Percentiles rank a stretch among this genome's conserved stretches.
phyloP scores from a whole-genome alignment of 192 early-diverging fungal species.

The Dissophora ornata region DNA sequence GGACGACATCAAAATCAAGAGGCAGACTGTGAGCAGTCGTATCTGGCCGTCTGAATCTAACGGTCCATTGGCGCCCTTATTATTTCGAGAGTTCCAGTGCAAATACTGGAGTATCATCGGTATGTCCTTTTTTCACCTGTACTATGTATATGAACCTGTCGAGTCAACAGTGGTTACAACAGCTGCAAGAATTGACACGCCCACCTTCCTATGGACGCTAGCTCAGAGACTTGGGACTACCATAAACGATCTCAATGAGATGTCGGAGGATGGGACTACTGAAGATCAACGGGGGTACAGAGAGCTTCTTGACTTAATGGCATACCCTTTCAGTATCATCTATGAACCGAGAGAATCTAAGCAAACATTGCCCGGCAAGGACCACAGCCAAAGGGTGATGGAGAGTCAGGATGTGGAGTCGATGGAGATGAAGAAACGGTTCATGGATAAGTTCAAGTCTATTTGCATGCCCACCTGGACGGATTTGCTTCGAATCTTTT shows the following conservation, averaged over 20 bases:
- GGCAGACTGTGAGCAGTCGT: neutral
- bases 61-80: neutral
- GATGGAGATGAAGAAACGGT: neutral
- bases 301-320: constrained; percentile 10
- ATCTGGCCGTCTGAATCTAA: constrained; percentile 20
- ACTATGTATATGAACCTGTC: too few relatives aligned
- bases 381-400: constrained; percentile 16
- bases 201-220: neutral
- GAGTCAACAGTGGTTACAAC: too few relatives aligned
- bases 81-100: constrained; percentile 29
- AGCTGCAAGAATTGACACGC: too few relatives aligned
- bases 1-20: constrained; percentile 28
- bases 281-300: constrained; percentile 7
- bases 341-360: neutral
- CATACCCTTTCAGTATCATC: constrained; percentile 25
- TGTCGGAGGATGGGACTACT: constrained; percentile 10
- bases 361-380: neutral
- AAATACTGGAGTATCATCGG: constrained; percentile 44
- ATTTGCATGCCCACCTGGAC: constrained; percentile 27
- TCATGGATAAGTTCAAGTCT: constrained; percentile 6
- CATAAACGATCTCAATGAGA: constrained; percentile 21
- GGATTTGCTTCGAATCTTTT: constrained; percentile 18
- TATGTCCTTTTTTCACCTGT: constrained; percentile 1
- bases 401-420: neutral
- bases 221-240: constrained; percentile 24